Evolutionary conservation across 495 filamentous ascomycete genomes (phyloP).

Genomic region (Aspergillus nanangensis): DNA sequence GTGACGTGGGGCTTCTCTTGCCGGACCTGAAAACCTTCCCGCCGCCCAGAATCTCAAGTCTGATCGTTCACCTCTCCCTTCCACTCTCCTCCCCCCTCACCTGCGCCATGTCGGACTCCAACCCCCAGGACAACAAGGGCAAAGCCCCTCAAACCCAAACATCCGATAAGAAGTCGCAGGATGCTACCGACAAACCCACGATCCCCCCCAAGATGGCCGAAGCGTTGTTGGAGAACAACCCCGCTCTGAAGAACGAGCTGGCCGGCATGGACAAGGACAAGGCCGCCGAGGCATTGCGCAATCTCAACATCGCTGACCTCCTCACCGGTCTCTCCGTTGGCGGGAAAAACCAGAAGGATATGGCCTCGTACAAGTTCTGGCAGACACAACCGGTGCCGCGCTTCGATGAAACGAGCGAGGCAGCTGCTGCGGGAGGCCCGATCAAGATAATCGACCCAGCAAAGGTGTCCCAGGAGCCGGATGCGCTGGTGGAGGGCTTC

Average conservation of each 20-base stretch:
- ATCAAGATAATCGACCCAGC: slow-evolving; percentile 71
- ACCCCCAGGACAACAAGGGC: slow-evolving; percentile 35
- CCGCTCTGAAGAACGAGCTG: slow-evolving; percentile 45
- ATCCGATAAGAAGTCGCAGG: slow-evolving; percentile 20
- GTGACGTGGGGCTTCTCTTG: slow-evolving; percentile 29
- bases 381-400: slow-evolving; percentile 90
- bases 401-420: slow-evolving; percentile 54
- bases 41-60: slow-evolving; percentile 1
- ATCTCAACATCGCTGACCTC: slow-evolving; percentile 71
- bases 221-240: slow-evolving; percentile 44
- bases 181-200: slow-evolving; percentile 24
- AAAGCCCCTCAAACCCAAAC: slow-evolving; percentile 29
- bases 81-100: slow-evolving; percentile 12
- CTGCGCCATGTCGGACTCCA: slow-evolving; percentile 34
- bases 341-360: slow-evolving; percentile 89
- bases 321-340: slow-evolving; percentile 71
- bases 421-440: slow-evolving; percentile 49
- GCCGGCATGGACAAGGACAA: slow-evolving; percentile 40
- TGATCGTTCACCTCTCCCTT: slow-evolving; percentile 6
- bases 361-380: slow-evolving; percentile 98
- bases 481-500: slow-evolving; percentile 66
- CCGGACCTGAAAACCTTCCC: slow-evolving; percentile 16
- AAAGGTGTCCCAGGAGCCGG: slow-evolving; percentile 66
- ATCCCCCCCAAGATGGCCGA: slow-evolving; percentile 41
- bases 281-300: slow-evolving; percentile 60